Evolutionary conservation across 345 rosid genomes (phyloP).

Genomic region (Eucalyptus grandis): DNA sequence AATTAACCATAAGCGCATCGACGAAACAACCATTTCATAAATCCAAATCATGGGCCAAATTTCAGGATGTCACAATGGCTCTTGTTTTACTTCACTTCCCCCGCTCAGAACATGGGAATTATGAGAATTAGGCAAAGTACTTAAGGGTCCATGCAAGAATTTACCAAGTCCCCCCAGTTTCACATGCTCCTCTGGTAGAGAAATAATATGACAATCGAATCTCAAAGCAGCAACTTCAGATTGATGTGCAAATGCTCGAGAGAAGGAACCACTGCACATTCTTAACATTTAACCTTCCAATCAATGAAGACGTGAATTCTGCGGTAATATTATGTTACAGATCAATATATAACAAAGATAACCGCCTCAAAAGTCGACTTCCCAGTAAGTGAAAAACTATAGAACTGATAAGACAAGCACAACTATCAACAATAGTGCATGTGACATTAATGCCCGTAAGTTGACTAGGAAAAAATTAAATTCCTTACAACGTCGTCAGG

Average conservation of each 20-base stretch:
- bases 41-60: too few relatives aligned
- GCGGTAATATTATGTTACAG: neutral
- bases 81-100: neutral
- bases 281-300: neutral
- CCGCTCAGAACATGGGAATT: neutral
- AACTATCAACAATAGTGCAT: neutral
- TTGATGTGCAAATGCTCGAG: neutral
- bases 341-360: neutral
- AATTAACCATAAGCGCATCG: rapidly evolving
- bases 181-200: neutral
- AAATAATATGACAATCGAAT: neutral
- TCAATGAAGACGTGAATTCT: neutral
- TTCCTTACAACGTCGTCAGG: neutral
- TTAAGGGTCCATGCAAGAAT: neutral
- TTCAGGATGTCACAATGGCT: too few relatives aligned
- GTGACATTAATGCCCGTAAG: neutral
- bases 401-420: neutral
- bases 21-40: too few relatives aligned
- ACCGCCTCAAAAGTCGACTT: neutral
- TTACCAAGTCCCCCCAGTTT: neutral
- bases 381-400: neutral
- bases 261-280: neutral
- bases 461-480: neutral
- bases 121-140: neutral
- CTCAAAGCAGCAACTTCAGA: neutral